These are phyloP conservation scores for Colletotrichum graminicola DNA, from an alignment of 2,329 filamentous ascomycete species.

Conservation along the genomic window DNA sequence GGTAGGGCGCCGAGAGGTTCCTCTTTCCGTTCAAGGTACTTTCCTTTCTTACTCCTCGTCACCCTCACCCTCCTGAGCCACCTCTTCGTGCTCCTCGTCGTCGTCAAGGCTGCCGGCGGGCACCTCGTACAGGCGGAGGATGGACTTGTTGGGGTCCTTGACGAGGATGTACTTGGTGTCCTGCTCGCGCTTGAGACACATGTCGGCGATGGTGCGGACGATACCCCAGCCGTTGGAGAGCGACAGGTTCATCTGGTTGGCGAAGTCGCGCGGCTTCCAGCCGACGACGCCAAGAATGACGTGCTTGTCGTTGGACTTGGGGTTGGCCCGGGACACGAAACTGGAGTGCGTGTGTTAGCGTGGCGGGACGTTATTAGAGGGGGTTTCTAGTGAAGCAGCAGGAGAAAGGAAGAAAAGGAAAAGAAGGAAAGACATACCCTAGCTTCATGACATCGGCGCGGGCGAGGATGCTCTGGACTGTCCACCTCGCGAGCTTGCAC, in stretches of 20 bases:
- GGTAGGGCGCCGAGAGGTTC: neutral
- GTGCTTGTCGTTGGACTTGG: constrained; percentile 92
- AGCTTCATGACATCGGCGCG: constrained; percentile 99
- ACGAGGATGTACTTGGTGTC: constrained; percentile 86
- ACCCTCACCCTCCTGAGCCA: constrained; percentile 60
- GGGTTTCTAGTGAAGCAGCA: neutral
- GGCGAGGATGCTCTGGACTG: constrained; percentile 94
- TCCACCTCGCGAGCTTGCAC: constrained; percentile 98
- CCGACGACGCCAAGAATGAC: constrained; percentile 95
- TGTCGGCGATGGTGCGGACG: constrained; percentile 96
- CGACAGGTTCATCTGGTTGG: constrained; percentile 97
- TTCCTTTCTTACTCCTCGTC: constrained; percentile 48
- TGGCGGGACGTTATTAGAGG: neutral
- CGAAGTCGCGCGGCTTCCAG: constrained; percentile 98
- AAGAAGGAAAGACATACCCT: constrained; percentile 71
- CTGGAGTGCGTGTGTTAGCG: constrained; percentile 61
- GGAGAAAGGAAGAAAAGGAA: constrained; percentile 49
- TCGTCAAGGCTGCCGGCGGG: constrained; percentile 91
- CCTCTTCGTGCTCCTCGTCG: constrained; percentile 78
- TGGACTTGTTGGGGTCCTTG: constrained; percentile 97
- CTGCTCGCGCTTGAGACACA: constrained; percentile 79
- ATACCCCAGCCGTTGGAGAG: constrained; percentile 99
- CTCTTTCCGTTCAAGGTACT: constrained; percentile 1
- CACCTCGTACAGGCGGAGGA: constrained; percentile 93
- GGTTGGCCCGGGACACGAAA: constrained; percentile 95